Base-by-base conservation (phyloP, 306 rosid genomes). In the Glycine latifolia region DNA sequence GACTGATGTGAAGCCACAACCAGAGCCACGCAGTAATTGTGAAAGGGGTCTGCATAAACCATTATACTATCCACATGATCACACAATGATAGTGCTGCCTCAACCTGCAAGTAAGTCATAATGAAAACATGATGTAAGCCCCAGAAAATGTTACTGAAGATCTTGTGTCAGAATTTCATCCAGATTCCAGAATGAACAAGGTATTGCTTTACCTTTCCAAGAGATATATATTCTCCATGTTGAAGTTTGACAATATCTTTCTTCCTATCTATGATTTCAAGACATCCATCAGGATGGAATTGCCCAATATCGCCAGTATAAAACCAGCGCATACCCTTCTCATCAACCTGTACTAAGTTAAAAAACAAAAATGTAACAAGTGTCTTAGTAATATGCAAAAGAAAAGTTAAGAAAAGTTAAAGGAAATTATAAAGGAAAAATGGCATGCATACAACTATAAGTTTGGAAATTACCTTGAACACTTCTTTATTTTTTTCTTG, bases 231-330 rank as follows among this genome's bases (percentile, higher is more conserved):
- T 43, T 95, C 99, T 81, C 99, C 99, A 74, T 95, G 94, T 86
- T 95, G 99, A 87, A 95, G 99, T 88, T 95, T 95, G 79, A 95
- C 97, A 17, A 93, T 95, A 81, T 93, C 99, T 83, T 95, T 93
- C 86, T 90, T 95, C 83, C 99, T 90, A 69, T 95, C 99, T 37
- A 95, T 91, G 84, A 93, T 89, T 86, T 95, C 97, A 35, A 93
- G 97, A 85, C 95, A 93, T 35, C 97, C 97, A 80, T 95, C 98
- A n/a, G 91, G 89, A 82, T 95, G 94, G 73, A 93, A 91, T 85
- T 55, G 77, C 72, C 98, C 98, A 26, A 91, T 90, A 73, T 95
- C 97, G 8, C 99, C 95, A 0, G 90, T 84, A 80, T 91, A 93
- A 88, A 95, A 93, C 97, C 97, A 95, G 80, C 86, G 93, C 86